phyloP scores from a whole-genome alignment of 257 asterid genomes.

The Lycium ferocissimum region DNA sequence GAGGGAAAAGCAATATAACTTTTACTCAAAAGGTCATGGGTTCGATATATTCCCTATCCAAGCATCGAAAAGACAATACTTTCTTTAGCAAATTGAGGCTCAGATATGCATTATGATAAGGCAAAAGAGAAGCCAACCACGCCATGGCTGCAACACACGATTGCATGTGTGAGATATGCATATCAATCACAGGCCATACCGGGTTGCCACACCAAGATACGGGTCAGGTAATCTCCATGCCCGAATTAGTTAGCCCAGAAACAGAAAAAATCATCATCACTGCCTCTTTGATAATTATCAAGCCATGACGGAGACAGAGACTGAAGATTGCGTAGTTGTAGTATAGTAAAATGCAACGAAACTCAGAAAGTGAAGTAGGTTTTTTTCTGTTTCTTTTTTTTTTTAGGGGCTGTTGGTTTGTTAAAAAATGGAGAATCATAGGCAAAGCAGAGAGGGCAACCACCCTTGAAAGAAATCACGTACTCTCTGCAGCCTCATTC shows the following conservation, averaged over 20 bases:
- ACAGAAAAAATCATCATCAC: too few species aligned
- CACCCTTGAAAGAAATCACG: conserved; percentile 49
- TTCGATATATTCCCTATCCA: background rate
- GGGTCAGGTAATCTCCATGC: background rate
- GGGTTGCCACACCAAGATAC: too few species aligned
- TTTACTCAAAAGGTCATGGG: background rate
- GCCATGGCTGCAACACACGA: too few species aligned
- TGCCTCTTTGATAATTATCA: too few species aligned
- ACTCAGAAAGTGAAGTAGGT: too few species aligned
- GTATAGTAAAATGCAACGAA: too few species aligned
- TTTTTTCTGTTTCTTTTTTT: too few species aligned
- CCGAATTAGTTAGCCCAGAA: too few species aligned
- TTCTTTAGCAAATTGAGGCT: background rate
- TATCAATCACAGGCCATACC: too few species aligned
- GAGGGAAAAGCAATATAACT: background rate
- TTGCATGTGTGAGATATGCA: too few species aligned
- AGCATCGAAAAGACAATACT: background rate
- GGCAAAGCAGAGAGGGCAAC: conserved; percentile 57
- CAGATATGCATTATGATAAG: background rate
- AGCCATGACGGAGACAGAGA: too few species aligned
- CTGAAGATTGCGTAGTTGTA: too few species aligned
- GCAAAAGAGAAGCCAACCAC: background rate
- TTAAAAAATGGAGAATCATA: background rate
- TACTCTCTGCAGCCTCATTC: conserved; percentile 15
- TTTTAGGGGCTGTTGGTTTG: conserved; percentile 37